Conservation (phyloP, 1,284 basidiomycete species). For the Pyrrhoderma noxium region DNA sequence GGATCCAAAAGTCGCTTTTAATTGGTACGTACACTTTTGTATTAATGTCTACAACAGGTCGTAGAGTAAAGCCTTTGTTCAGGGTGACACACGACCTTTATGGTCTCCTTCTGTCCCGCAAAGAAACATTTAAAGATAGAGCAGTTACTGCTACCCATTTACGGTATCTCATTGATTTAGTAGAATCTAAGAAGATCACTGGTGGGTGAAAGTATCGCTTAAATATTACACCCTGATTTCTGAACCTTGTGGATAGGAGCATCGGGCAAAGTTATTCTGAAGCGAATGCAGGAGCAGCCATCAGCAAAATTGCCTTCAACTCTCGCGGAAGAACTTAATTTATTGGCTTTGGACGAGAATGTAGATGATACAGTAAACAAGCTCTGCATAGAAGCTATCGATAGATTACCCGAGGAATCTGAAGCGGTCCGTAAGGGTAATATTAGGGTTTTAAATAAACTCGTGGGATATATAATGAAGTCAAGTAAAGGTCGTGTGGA, state of each 20-base stretch:
- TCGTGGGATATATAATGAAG: slow-evolving; percentile 90
- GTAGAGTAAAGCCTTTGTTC: background rate
- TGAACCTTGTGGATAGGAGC: slow-evolving; percentile 40
- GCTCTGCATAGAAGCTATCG: slow-evolving; percentile 60
- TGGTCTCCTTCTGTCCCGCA: slow-evolving; percentile 61
- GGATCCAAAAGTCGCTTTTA: slow-evolving; percentile 67
- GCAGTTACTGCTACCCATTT: slow-evolving; percentile 57
- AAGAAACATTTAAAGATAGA: slow-evolving; percentile 55
- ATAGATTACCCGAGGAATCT: slow-evolving; percentile 63
- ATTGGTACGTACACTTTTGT: slow-evolving; percentile 60
- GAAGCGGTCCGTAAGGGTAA: slow-evolving; percentile 68
- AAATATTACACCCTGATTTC: slow-evolving; percentile 6
- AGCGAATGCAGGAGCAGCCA: slow-evolving; percentile 49
- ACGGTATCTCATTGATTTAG: slow-evolving; percentile 72
- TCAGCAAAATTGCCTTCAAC: slow-evolving; percentile 32
- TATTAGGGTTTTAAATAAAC: slow-evolving; percentile 75
- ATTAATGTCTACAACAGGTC: background rate
- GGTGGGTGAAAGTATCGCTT: slow-evolving; percentile 38
- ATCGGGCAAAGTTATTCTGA: slow-evolving; percentile 63
- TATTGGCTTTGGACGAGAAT: slow-evolving; percentile 34
- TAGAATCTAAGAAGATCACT: slow-evolving; percentile 62
- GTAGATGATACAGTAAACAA: slow-evolving; percentile 35
- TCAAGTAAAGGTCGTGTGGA: slow-evolving; percentile 74
- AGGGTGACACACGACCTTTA: slow-evolving; percentile 87
- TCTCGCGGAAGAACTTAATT: slow-evolving; percentile 43